Evolutionary conservation across 1,139 yeast species (phyloP), one percentile per base, ranked within the genome.

Genomic region (Petasospora rhodanensis): DNA sequence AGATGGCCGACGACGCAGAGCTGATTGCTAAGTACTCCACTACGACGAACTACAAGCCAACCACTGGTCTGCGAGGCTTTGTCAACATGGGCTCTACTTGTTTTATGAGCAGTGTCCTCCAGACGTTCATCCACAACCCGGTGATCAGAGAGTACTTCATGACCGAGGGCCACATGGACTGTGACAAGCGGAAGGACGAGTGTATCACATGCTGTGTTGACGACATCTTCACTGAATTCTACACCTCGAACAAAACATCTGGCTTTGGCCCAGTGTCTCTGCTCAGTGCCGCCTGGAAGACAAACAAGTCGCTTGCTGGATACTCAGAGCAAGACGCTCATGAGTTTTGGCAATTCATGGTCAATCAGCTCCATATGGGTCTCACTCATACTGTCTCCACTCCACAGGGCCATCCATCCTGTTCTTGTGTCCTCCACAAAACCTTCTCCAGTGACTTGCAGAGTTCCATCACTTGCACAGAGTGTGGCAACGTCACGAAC

Each of bases 311-410:
- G 17, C 70, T 91, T 38, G 95, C 96, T 0, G 98, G 98, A 1
- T 87, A 87, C 45, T 83, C 91, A 30, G 96, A 91, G 59, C 98
- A 91, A 59, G 98, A 91, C 57, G 97, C 98, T 0, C 98, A 91
- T 59, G 98, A 91, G 57, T 91, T 89, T 58, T 79, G 95, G 80
- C 96, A 91, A 55, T 87, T 89, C 55, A 54, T 89, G 19, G 66
- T 89, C 28, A 84, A 89, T 55, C 95, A 86, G 57, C 62, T 91
- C 36, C 98, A 91, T 58, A 66, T 64, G 42, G 84, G 60, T 22
- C 45, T 57, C 19, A 34, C 40, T 34, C 32, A 10, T 28, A 30
- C 18, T 28, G 31, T 15, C 8, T 18, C 19, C 24, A 30, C 20
- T 21, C 20, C n/a, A 15, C 14, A 14, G 12, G 14, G 22, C 17